Conservation (phyloP, 2,329 filamentous ascomycete genomes). For the Verticillium tricorpus region DNA sequence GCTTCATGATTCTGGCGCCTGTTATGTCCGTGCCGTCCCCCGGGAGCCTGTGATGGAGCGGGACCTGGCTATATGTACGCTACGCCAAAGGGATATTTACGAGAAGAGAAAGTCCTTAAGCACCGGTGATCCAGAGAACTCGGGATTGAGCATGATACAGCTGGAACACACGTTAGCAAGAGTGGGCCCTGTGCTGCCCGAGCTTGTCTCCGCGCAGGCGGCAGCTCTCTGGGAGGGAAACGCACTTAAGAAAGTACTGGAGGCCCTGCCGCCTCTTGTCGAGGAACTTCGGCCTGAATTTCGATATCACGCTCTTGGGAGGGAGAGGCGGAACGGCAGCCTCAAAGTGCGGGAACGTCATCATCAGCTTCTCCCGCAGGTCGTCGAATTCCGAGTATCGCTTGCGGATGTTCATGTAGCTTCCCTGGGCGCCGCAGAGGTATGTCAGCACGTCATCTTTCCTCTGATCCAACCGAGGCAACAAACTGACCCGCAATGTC, state of each 20-base stretch:
- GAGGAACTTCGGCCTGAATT: conserved; percentile 79
- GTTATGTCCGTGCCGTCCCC: background rate
- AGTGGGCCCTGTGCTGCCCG: conserved; percentile 5
- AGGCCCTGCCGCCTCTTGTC: conserved; percentile 78
- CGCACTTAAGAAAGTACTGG: conserved; percentile 90
- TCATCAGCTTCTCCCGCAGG: conserved; percentile 66
- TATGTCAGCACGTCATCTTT: conserved; percentile 9
- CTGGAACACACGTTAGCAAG: conserved; percentile 37
- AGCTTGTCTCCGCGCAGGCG: background rate
- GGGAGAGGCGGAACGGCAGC: conserved; percentile 86
- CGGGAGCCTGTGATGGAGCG: background rate
- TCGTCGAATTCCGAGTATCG: conserved; percentile 94
- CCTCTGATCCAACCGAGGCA: background rate
- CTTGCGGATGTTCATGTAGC: conserved; percentile 59
- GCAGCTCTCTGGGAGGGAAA: conserved; percentile 11
- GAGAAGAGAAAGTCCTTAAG: conserved; percentile 86
- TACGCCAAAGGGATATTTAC: conserved; percentile 23
- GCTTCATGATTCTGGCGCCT: background rate
- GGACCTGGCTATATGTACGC: background rate
- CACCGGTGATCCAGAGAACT: conserved; percentile 87
- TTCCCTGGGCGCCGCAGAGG: conserved; percentile 41
- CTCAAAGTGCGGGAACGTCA: conserved; percentile 78
- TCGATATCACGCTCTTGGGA: conserved; percentile 85
- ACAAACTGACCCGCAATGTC: conserved; percentile 67
- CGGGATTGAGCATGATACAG: conserved; percentile 86